These are phyloP conservation scores for Ascosphaera acerosa DNA, from an alignment of 2,329 filamentous ascomycete species.

Conservation along the genomic window DNA sequence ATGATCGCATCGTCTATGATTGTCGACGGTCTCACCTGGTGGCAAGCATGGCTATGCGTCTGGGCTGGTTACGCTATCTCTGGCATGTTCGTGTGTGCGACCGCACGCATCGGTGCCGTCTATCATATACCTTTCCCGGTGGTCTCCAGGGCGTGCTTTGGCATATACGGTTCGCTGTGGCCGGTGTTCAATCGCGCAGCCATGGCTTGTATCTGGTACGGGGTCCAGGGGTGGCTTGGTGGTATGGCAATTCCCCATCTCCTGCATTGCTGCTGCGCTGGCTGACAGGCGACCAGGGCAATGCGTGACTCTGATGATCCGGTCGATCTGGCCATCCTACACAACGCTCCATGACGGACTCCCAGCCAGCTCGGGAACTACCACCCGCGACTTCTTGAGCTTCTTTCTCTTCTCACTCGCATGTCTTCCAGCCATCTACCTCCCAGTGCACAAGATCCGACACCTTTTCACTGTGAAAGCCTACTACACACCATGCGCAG, in stretches of 20 bases:
- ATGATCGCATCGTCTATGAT: slow-evolving; percentile 80
- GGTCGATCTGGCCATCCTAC: slow-evolving; percentile 46
- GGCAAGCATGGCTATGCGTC: slow-evolving; percentile 75
- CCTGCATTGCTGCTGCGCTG: slow-evolving; percentile 2
- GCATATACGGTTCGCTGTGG: slow-evolving; percentile 75
- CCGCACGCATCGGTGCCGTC: slow-evolving; percentile 57
- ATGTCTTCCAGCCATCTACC: slow-evolving; percentile 66
- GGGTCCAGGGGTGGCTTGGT: slow-evolving; percentile 66
- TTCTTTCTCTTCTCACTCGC: slow-evolving; percentile 74
- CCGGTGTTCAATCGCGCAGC: slow-evolving; percentile 72
- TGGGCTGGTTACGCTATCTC: slow-evolving; percentile 67
- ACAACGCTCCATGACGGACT: slow-evolving; percentile 42
- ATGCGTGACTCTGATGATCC: slow-evolving; percentile 75
- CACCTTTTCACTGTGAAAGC: slow-evolving; percentile 84
- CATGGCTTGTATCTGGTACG: slow-evolving; percentile 74
- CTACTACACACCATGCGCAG: slow-evolving; percentile 58
- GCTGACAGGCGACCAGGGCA: slow-evolving; percentile 22
- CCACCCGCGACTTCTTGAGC: slow-evolving; percentile 47
- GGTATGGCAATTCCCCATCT: slow-evolving; percentile 12
- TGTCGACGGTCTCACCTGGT: slow-evolving; percentile 55
- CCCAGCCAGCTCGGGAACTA: slow-evolving; percentile 37
- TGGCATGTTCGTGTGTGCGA: slow-evolving; percentile 47
- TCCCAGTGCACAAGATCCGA: slow-evolving; percentile 66
- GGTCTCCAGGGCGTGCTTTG: slow-evolving; percentile 51
- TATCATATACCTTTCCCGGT: slow-evolving; percentile 86